Evolutionary conservation across 1,284 basidiomycete species (phyloP).

Genomic region (Cryptococcus sp.): DNA sequence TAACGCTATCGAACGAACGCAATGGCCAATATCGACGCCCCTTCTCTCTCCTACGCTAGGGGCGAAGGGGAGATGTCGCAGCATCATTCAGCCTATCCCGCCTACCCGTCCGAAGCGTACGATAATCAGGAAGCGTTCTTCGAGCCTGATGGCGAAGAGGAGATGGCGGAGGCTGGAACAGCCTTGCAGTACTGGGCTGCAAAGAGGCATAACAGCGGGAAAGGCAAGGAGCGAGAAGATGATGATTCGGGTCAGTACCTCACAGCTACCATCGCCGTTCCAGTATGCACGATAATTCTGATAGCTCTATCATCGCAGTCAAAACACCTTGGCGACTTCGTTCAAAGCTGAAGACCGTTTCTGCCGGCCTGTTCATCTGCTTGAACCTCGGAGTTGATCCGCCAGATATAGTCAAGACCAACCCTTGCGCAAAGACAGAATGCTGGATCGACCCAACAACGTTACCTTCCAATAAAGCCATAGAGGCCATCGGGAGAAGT

Average conservation of each 20-base stretch:
- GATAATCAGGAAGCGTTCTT: constrained; percentile 22
- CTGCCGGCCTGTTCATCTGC: constrained; percentile 91
- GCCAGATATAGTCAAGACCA: constrained; percentile 95
- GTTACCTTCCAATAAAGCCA: constrained; percentile 81
- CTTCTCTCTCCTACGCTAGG: constrained; percentile 46
- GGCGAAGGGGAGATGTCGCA: constrained; percentile 51
- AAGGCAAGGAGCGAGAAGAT: constrained; percentile 37
- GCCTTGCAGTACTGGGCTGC: constrained; percentile 52
- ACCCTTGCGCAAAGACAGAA: constrained; percentile 91
- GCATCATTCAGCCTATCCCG: constrained; percentile 38
- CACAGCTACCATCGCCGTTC: not conserved
- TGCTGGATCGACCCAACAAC: constrained; percentile 97
- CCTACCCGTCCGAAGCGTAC: constrained; percentile 30
- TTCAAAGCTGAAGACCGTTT: constrained; percentile 84
- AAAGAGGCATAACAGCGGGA: constrained; percentile 46
- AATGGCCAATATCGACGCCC: constrained; percentile 21
- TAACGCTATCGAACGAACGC: not conserved
- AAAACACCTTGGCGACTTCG: constrained; percentile 68
- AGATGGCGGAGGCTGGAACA: constrained; percentile 28
- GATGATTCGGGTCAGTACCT: constrained; percentile 26
- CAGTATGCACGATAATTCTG: too few species aligned
- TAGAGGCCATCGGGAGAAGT: constrained; percentile 55
- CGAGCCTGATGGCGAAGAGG: constrained; percentile 31
- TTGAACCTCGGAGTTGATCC: constrained; percentile 98
- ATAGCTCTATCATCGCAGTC: constrained; percentile 9